Base-by-base conservation (phyloP, 2,329 filamentous ascomycete species). In the Bipolaris victoriae region DNA sequence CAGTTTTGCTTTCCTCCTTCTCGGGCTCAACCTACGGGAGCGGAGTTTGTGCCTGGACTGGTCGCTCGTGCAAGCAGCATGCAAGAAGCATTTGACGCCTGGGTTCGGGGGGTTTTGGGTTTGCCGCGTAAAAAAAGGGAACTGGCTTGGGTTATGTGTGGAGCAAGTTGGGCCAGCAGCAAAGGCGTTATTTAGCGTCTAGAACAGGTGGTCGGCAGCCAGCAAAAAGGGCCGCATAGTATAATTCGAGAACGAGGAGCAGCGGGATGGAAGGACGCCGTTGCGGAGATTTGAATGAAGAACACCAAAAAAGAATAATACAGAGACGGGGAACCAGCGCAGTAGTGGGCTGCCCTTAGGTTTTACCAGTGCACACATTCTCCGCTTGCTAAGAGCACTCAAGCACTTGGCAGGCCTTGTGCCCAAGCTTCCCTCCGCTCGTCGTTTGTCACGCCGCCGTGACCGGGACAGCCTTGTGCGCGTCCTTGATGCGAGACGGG, bases 321-420 rank as follows among this genome's bases (percentile, higher is more conserved):
- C 22, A 18, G 22, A 15, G 40, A 7, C 24, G 5, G 20, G 22
- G 40, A 26, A 24, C 40, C 40, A 26, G 24, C 29, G 20, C 33
- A 24, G 47, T 35, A 9, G 22, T 35, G 22, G 46, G 33, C 46
- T 39, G 46, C 22, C 33, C 22, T 29, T 39, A 24, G 35, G 48
- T 56, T 56, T 56, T 56, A 56, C 53, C 48, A 56, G 22, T 15
- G 15, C 26, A 49, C 40, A 33, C 53, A 31, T 47, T 52, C 48
- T 56, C 53, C 48, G 53, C 53, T 47, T 56, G 53, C 53, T 56
- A 56, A 56, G 53, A 56, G 41, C 33, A 36, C 48, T 56, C 53
- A 56, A 56, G 48, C 48, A n/a, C 53, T 56, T 56, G 53, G 53
- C 53, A 26, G 26, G 29, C 49, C 35, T 44, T 52, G 49, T 36